Base-by-base conservation (phyloP, 2,329 filamentous ascomycete species). In the Coleophoma eucalyptorum region DNA sequence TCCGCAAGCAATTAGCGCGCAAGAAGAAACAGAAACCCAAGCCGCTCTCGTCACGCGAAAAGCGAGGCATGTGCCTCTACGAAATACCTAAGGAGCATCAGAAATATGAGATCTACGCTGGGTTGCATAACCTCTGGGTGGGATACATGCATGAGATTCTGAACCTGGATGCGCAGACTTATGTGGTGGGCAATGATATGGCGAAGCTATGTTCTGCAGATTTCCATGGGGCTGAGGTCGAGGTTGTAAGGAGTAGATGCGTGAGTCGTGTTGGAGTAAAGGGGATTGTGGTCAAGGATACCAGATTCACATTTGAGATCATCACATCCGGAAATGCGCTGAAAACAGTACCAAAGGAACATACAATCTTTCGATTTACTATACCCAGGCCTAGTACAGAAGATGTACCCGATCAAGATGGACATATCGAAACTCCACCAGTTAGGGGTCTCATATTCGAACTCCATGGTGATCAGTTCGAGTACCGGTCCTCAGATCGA, bases 231-330 rank as follows among this genome's bases (percentile, higher is more conserved):
- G 92, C 93, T 15, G 74, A 84, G 59, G 68, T 97, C 18, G 84
- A 91, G 70, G 90, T 97, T 19, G 87, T 93, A 50, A 74, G 92
- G 60, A 94, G 91, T 67, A 73, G 81, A 31, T 97, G 92, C 66
- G 81, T 87, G 15, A 84, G 88, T 49, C 78, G 93, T 15, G 92
- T 99, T 0, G 93, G 94, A 0, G 70, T 93, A 49, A 81, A 77
- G 61, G 94, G 94, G 15, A 93, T 97, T 60, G 88, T 97, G 53
- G 83, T 97, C 38, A 84, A 89, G 66, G 94, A 99, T 72, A 86
- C 88, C 47, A 90, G 87, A 66, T 93, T 88, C 63, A 86, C 87
- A 1, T 89, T 97, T 69, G 89, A 96, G 67, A 72, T 99, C 54
- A 79, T 97, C 37, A 96, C 90, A 3, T 75, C 69, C 62, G 78